Evolutionary conservation across 208 protist species (phyloP), one percentile per base, ranked within the genome.

Genomic region (Leptomonas seymouri): DNA sequence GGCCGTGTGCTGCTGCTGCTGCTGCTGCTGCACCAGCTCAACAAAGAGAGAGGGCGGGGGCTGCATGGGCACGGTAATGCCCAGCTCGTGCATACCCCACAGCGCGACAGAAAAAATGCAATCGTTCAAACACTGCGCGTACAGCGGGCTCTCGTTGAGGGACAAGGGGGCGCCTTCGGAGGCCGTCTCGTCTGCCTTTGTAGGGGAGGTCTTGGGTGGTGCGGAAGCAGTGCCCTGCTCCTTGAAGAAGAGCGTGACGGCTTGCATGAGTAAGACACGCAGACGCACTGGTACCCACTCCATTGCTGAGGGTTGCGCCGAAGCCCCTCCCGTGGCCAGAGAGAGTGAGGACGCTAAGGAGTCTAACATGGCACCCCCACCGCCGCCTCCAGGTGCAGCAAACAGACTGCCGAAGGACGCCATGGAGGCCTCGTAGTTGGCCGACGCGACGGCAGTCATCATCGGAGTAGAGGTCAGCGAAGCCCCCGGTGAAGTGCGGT

Each of bases 61-160:
- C 42, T 77, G 71, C 71, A 71, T 77, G 28, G 58, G 54, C 6
- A 77, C 65, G 6, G 63, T 44, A 16, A 77, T 56, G 49, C 56
- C 71, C 57, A 77, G 60, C 71, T 77, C 71, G n/a, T 67, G 58
- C 58, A 77, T 63, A 28, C 71, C 71, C 71, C 71, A 77, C 71
- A 77, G 23, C 18, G 71, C 71, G 4, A 77, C 58, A 0, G 71
- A 77, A 50, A 71, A 67, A 58, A 71, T 28, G 41, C 64, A 66
- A 36, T 77, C 71, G 64, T 77, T 77, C 30, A 77, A 64, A 58
- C 63, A 77, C 71, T 77, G 71, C 57, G 46, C 51, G 64, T 71
- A 77, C 25, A 71, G 58, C 3, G 71, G 64, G 16, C 64, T 77
- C 7, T 71, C 63, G 48, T 27, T 45, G 23, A 55, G 53, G 15